These are phyloP conservation scores for Citrus cavaleriei DNA, from an alignment of 345 rosid genomes.

Conservation along the genomic window DNA sequence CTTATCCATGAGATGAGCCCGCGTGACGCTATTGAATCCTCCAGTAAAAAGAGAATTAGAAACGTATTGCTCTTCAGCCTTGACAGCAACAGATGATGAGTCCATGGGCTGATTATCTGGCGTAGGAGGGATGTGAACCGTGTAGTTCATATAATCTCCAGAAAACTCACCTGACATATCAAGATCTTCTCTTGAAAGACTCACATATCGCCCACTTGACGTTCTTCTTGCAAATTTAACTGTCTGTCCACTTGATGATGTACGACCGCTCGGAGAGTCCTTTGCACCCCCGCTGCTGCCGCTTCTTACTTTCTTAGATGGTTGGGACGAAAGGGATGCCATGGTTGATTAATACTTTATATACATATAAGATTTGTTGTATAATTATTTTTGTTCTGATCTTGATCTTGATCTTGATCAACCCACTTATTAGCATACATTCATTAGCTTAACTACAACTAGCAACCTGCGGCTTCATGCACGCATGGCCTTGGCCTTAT, in stretches of 20 bases:
- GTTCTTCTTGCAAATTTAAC: slow-evolving; percentile 91
- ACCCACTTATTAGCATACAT: neutral
- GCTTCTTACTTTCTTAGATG: slow-evolving; percentile 58
- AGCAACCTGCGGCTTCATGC: too few species aligned
- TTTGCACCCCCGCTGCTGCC: slow-evolving; percentile 33
- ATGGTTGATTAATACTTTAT: slow-evolving; percentile 4
- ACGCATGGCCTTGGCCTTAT: too few species aligned
- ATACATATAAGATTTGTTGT: too few species aligned
- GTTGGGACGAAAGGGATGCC: slow-evolving; percentile 55
- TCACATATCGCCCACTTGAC: slow-evolving; percentile 92
- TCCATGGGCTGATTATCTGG: slow-evolving; percentile 95
- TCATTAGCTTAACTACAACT: too few species aligned
- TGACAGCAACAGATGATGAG: slow-evolving; percentile 35
- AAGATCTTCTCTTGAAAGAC: slow-evolving; percentile 76
- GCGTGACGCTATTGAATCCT: slow-evolving; percentile 91
- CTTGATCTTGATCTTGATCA: too few species aligned
- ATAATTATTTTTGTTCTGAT: too few species aligned
- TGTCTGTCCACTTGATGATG: slow-evolving; percentile 47
- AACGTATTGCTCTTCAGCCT: slow-evolving; percentile 89
- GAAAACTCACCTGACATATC: slow-evolving; percentile 79
- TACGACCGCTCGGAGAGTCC: slow-evolving; percentile 16
- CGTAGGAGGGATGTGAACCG: slow-evolving; percentile 90
- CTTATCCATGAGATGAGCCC: slow-evolving; percentile 96
- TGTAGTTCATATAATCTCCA: slow-evolving; percentile 83
- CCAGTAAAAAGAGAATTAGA: slow-evolving; percentile 89